A percentile compares a stretch with the other conserved stretches of the same genome.
These are phyloP conservation scores for Penicillium janthinellum DNA, from an alignment of 2,329 filamentous ascomycete species.

Conservation along the genomic window DNA sequence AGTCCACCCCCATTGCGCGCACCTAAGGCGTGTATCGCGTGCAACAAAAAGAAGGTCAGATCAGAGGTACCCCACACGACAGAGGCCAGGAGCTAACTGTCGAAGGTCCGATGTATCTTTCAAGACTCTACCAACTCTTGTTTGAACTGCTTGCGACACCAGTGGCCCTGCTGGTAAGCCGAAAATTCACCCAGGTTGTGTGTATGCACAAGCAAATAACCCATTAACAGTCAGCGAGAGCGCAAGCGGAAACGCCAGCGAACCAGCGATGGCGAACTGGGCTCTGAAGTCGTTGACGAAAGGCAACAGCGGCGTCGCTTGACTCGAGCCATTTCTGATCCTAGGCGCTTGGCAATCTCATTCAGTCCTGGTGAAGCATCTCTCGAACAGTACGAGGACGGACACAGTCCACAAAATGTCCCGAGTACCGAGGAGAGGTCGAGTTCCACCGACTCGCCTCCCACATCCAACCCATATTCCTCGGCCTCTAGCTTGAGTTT, in stretches of 20 bases:
- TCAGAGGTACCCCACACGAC: not conserved
- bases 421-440: not conserved
- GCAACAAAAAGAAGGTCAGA: conserved; percentile 35
- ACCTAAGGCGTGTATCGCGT: conserved; percentile 33
- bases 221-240: conserved; percentile 8
- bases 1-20: conserved; percentile 31
- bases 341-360: not conserved
- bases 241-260: conserved; percentile 14
- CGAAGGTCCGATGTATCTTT: conserved; percentile 34
- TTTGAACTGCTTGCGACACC: conserved; percentile 29
- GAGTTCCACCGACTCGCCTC: not conserved
- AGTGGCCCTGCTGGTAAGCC: conserved; percentile 33
- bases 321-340: not conserved
- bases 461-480: conserved; percentile 19
- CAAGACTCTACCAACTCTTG: conserved; percentile 25
- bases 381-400: not conserved
- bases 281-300: not conserved
- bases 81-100: not conserved
- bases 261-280: not conserved
- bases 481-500: conserved; percentile 26
- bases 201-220: not conserved
- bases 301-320: not conserved
- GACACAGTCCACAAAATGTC: not conserved
- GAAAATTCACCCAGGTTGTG: not conserved
- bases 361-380: not conserved